Conservation (phyloP, 441 rosid genomes). For the Theobroma grandiflorum region DNA sequence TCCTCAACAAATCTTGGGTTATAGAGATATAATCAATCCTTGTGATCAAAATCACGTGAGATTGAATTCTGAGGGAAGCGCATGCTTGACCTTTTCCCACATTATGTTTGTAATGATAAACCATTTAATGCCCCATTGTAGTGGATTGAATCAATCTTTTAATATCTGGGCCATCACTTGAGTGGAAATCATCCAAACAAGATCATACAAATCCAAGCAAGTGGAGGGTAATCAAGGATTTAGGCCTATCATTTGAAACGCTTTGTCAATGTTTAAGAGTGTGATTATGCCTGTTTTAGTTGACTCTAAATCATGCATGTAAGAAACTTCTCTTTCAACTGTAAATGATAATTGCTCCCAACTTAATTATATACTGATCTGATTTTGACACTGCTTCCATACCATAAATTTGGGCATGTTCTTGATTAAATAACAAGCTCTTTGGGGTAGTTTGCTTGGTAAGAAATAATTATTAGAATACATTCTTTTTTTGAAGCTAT, state of each 20-base stretch:
- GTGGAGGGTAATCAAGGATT: conserved; percentile 15
- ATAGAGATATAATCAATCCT: not conserved
- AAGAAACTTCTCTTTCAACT: not conserved
- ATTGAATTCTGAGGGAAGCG: not conserved
- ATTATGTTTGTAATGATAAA: not conserved
- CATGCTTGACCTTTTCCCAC: not conserved
- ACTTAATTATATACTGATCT: not conserved
- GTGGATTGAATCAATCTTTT: not conserved
- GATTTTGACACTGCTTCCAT: not conserved
- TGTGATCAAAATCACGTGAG: not conserved
- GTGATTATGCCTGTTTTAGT: not conserved
- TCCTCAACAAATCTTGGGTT: not conserved
- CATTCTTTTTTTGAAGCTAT: not conserved
- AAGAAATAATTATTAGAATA: conserved; percentile 27
- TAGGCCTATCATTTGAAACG: not conserved
- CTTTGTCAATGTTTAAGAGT: not conserved
- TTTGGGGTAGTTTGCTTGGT: conserved; percentile 22
- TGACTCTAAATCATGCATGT: conserved; percentile 5
- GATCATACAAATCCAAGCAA: conserved; percentile 24
- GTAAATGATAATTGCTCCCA: conserved; percentile 20
- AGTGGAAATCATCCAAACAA: conserved; percentile 27
- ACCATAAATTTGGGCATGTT: not conserved
- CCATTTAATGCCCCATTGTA: not conserved
- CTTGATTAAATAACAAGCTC: conserved; percentile 16
- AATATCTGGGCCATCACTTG: conserved; percentile 22